Evolutionary conservation across 257 asterid genomes (phyloP).

Genomic region (Osmanthus fragrans): DNA sequence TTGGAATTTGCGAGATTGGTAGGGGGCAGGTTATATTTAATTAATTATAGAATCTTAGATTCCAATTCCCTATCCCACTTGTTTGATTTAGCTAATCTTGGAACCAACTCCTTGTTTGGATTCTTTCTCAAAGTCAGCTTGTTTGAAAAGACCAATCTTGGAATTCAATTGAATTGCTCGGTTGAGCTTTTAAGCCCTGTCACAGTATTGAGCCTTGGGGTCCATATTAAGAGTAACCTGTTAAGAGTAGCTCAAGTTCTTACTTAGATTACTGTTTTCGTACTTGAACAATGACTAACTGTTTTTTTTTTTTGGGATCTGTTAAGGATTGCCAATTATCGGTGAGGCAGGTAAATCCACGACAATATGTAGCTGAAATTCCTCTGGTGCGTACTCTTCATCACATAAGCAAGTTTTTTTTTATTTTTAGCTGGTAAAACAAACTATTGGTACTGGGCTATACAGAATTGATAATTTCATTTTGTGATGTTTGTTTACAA

Average conservation of each 20-base stretch:
- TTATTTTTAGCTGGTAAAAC: neutral
- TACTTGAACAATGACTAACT: neutral
- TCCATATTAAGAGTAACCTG: neutral
- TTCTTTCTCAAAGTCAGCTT: neutral
- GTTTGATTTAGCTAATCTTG: neutral
- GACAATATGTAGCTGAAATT: slow-evolving; percentile 92
- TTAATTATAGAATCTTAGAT: neutral
- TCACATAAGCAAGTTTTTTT: neutral
- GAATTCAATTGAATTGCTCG: neutral
- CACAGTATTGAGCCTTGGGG: neutral
- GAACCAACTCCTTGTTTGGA: neutral
- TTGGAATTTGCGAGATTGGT: neutral
- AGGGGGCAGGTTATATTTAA: neutral
- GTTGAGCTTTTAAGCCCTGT: neutral
- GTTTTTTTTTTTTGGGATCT: neutral
- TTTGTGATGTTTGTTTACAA: no score
- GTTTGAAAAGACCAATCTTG: neutral
- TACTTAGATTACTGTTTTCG: neutral
- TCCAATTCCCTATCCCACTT: neutral
- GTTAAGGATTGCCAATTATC: slow-evolving; percentile 91
- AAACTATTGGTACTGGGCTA: neutral
- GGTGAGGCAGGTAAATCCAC: slow-evolving; percentile 94
- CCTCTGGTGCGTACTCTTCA: slow-evolving; percentile 64
- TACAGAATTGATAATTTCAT: no score
- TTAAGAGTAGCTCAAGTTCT: neutral